Base-by-base conservation (phyloP, 2,329 filamentous ascomycete species). In the Clarireedia paspali region DNA sequence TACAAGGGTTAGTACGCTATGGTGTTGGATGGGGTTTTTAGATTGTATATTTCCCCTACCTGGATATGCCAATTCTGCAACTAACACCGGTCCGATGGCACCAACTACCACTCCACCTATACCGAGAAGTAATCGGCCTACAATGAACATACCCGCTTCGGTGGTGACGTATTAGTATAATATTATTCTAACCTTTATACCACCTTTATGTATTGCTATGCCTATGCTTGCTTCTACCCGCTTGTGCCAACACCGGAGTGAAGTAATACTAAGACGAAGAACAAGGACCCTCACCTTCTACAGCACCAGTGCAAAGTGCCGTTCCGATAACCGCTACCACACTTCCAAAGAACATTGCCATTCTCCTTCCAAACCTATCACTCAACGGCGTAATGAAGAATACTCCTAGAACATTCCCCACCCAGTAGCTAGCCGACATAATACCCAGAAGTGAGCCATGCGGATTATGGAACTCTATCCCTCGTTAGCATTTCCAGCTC, bases 321-420 rank as follows among this genome's bases (percentile, higher is more conserved):
- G 54, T 53, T 4, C 54, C 54, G 12, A 56, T 30, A 24, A 56
- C 50, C 26, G 34, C 48, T 30, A 56, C 42, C 12, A 53, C 12
- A 47, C 54, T 56, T 15, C 49, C 49, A 34, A 47, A 56, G 30
- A 56, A 53, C 34, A 56, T 47, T 6, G 54, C 49, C 24, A 52
- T 47, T 10, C 49, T 53, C 7, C 54, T 39, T 4, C 54, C 49
- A 39, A 46, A 56, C n/a, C 48, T 38, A 47, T 55, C 48, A 17
- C 47, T 45, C n/a, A 58, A 12, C 12, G 55, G 59, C 6, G 59
- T 58, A 17, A 62, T 57, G 23, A 61, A 60, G 27, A 59, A 50
- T n/a, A 59, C 57, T 10, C 59, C 57, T n/a, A 61, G 40, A 1
- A 61, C 53, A 55, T 59, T 60, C n/a, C 59, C 59, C 30, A 62